phyloP scores from a whole-genome alignment of 768 basidiomycete genomes.

The Symmetrospora coprosmae region DNA sequence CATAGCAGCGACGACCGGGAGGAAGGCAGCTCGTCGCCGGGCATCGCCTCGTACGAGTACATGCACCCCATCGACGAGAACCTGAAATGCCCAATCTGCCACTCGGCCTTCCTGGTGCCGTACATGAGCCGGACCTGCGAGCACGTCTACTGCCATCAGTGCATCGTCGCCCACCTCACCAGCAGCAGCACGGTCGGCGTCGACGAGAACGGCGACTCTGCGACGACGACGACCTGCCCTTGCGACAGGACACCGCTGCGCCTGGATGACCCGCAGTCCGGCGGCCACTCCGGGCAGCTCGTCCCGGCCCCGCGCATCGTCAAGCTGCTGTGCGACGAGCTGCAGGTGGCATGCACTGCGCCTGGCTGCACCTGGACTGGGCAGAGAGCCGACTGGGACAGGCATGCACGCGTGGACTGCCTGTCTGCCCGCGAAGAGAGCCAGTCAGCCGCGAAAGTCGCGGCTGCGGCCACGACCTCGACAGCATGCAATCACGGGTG shows the following conservation, averaged over 20 bases:
- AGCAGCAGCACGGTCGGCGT: background rate
- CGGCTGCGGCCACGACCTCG: too few species aligned
- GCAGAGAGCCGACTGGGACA: constrained; percentile 5
- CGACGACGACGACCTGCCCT: too few species aligned
- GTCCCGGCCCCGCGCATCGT: constrained; percentile 6
- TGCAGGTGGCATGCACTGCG: background rate
- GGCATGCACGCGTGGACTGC: background rate
- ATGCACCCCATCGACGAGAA: background rate
- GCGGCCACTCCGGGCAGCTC: background rate
- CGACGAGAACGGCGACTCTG: too few species aligned
- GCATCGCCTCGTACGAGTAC: constrained; percentile 11
- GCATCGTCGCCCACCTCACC: constrained; percentile 5
- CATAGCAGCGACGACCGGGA: too few species aligned
- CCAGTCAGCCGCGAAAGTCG: too few species aligned
- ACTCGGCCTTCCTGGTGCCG: background rate
- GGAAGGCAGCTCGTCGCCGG: too few species aligned
- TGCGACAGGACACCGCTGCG: constrained; percentile 3
- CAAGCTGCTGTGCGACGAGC: constrained; percentile 20
- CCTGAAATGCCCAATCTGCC: constrained; percentile 16
- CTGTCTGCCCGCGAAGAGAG: too few species aligned
- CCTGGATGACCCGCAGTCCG: background rate
- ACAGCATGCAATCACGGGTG: too few species aligned
- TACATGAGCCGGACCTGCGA: constrained; percentile 11
- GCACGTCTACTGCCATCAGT: constrained; percentile 17
- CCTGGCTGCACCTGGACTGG: background rate